phyloP scores from a whole-genome alignment of 805 yeast genomes.

The Brettanomyces bruxellensis region DNA sequence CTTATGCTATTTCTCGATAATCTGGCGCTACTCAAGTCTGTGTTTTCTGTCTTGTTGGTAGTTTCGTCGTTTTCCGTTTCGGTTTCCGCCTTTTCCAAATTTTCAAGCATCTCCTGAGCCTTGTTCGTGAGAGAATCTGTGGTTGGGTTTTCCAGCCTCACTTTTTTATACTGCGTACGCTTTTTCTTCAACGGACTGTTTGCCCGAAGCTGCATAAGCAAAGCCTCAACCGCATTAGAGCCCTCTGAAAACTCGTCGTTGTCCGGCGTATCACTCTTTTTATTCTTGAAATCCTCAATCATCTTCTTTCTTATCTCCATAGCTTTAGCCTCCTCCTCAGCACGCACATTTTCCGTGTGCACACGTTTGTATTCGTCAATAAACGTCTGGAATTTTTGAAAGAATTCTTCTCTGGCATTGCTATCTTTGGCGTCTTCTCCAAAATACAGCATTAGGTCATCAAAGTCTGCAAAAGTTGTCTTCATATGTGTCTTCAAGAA shows the following conservation, averaged over 20 bases:
- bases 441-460: slow-evolving; percentile 54
- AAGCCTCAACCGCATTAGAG: slow-evolving; percentile 12
- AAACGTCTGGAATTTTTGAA: slow-evolving; percentile 53
- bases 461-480: slow-evolving; percentile 42
- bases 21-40: slow-evolving; percentile 1
- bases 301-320: slow-evolving; percentile 56
- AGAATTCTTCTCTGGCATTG: slow-evolving; percentile 48
- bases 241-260: background rate
- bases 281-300: slow-evolving; percentile 30
- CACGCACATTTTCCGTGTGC: slow-evolving; percentile 52
- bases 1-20: background rate
- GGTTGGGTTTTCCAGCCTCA: slow-evolving; percentile 6
- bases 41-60: background rate
- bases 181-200: slow-evolving; percentile 4
- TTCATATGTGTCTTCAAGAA: slow-evolving; percentile 41
- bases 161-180: background rate
- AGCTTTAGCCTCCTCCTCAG: slow-evolving; percentile 59
- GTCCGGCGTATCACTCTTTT: slow-evolving; percentile 5
- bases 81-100: slow-evolving; percentile 2
- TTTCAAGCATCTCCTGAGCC: slow-evolving; percentile 17
- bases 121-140: slow-evolving; percentile 9
- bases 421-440: slow-evolving; percentile 58
- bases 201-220: slow-evolving; percentile 15
- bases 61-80: background rate
- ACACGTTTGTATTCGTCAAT: slow-evolving; percentile 53